Base-by-base conservation (phyloP, 1,139 yeast genomes). In the Suhomyces panamericanus region DNA sequence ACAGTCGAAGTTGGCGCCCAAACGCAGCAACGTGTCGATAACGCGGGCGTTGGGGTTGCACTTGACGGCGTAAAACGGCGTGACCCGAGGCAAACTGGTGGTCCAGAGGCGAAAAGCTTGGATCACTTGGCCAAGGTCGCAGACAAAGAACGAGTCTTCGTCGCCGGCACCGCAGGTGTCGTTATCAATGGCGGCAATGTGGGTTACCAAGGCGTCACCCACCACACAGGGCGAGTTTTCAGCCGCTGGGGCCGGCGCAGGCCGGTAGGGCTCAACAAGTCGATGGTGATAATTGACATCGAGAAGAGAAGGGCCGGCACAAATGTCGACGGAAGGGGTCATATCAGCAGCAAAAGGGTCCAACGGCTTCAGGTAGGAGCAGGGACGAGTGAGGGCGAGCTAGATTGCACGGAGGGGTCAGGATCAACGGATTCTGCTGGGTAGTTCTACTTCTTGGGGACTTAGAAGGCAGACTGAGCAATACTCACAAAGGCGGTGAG, bases 61-160 rank as follows among this genome's bases (percentile, higher is more conserved):
- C 68, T 93, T 93, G 56, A 93, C 95, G 22, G 99, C 98, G 66
- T 90, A 93, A 64, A 76, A 83, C 28, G 98, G 96, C 46, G 79
- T 78, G 38, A 93, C 83, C 44, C 83, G 74, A 14, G 97, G 96
- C 59, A 93, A 73, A 34, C 71, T 64, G 15, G 56, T 46, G 28
- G 62, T 60, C 98, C 98, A 93, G 38, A 78, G 70, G 16, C 64
- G 51, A 51, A 76, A 77, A 46, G 90, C 76, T 49, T 83, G 75
- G 49, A 72, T 72, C 32, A 93, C 78, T 57, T 85, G 83, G 26
- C 88, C 89, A 49, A 89, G 65, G 67, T 93, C 96, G 54, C 95
- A 89, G 36, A 93, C 89, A 59, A 86, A 91, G 63, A 93, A 91
- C 11, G 97, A 83, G 59, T 87, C 87, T 62, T 88, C 95, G 32